A percentile compares a stretch with the other conserved stretches of the same genome.
Conservation (phyloP, 2,329 filamentous ascomycete species). For the Microcera coccophila region DNA sequence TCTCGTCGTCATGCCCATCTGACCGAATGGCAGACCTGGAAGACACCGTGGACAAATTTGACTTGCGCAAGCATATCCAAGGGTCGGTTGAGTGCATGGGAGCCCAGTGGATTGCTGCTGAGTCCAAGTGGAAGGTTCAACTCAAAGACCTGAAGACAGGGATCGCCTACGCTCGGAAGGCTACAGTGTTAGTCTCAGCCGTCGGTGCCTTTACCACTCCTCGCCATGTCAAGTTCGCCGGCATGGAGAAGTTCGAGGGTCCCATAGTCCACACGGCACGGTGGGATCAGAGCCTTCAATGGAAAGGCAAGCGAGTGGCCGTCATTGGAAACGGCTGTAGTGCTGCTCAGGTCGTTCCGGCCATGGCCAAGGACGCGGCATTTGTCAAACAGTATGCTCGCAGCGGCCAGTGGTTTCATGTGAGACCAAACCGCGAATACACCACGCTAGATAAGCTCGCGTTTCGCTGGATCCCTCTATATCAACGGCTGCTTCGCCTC, state of each 20-base stretch:
- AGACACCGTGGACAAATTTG: conserved; percentile 19
- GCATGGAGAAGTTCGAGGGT: conserved; percentile 32
- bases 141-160: conserved; percentile 15
- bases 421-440: conserved; percentile 8
- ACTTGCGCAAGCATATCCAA: conserved; percentile 21
- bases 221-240: conserved; percentile 24
- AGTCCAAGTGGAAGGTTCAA: conserved; percentile 17
- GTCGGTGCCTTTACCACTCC: conserved; percentile 27
- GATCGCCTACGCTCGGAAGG: conserved; percentile 13
- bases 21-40: conserved; percentile 10
- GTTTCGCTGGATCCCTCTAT: conserved; percentile 6
- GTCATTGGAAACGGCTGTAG: conserved; percentile 38
- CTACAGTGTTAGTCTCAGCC: conserved; percentile 24
- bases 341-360: conserved; percentile 35
- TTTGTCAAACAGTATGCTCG: conserved; percentile 15
- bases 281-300: conserved; percentile 30
- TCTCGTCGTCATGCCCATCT: conserved; percentile 1
- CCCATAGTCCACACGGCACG: conserved; percentile 33
- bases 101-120: conserved; percentile 18
- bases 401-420: conserved; percentile 19
- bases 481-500: conserved; percentile 5
- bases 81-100: conserved; percentile 18
- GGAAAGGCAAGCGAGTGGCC: conserved; percentile 30
- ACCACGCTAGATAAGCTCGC: conserved; percentile 7
- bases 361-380: conserved; percentile 24